A percentile compares a stretch with the other conserved stretches of the same genome.
Conservation (phyloP, 1,284 basidiomycete species). For the Cryptococcus depauperatus region DNA sequence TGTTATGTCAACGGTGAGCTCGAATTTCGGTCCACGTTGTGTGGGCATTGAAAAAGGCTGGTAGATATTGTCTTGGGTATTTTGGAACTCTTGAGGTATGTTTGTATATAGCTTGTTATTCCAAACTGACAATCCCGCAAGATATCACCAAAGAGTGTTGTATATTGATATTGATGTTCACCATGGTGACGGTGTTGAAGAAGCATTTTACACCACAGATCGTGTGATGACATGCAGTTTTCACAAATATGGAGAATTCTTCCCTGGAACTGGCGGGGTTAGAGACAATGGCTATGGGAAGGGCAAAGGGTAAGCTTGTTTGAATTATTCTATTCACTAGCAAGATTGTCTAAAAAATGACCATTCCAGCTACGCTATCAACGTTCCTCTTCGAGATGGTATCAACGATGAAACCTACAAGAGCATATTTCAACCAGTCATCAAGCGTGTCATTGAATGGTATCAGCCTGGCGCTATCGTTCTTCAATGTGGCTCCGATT, state of each 20-base stretch:
- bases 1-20: conserved; percentile 93
- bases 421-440: conserved; percentile 92
- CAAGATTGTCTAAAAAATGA: conserved; percentile 1
- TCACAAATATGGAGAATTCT: conserved; percentile 99
- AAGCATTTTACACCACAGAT: conserved; percentile 98
- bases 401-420: conserved; percentile 95
- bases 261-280: conserved; percentile 95
- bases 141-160: conserved; percentile 88
- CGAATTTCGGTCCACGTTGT: neutral
- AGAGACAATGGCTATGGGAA: conserved; percentile 87
- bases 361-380: conserved; percentile 63
- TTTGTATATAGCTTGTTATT: neutral
- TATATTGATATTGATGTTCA: conserved; percentile 99
- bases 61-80: conserved; percentile 95
- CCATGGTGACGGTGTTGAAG: conserved; percentile 98
- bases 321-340: neutral
- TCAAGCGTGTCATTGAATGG: conserved; percentile 87
- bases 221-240: conserved; percentile 98
- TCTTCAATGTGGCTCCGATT: conserved; percentile 97
- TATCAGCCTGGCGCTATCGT: conserved; percentile 96
- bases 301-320: conserved; percentile 58
- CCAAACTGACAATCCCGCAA: neutral
- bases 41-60: neutral
- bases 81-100: conserved; percentile 77
- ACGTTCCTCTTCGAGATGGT: conserved; percentile 92